Evolutionary conservation across 2,329 filamentous ascomycete species (phyloP).

Genomic region (Trichoderma sp.): DNA sequence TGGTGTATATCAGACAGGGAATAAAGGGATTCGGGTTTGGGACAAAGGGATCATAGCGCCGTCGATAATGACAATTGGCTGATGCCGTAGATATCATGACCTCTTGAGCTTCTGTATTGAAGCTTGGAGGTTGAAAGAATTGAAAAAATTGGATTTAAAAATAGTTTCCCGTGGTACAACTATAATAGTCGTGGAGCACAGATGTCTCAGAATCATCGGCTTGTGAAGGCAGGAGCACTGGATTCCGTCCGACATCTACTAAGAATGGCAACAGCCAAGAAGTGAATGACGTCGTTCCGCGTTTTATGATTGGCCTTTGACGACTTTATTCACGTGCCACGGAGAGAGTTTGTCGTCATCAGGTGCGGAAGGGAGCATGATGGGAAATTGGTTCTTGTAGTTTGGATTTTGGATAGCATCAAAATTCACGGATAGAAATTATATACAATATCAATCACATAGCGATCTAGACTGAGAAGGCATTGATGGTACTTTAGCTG

Average conservation of each 20-base stretch:
- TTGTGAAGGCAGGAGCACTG: not conserved
- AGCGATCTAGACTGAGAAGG: not conserved
- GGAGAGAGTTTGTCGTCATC: not conserved
- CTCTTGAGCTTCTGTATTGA: not conserved
- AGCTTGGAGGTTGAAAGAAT: not conserved
- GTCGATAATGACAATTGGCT: not conserved
- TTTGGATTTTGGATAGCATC: not conserved
- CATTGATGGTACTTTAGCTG: not conserved
- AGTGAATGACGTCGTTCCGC: not conserved
- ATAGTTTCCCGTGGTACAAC: not conserved
- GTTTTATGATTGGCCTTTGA: not conserved
- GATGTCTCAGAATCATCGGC: not conserved
- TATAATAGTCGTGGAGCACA: not conserved
- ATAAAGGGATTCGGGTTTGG: not conserved
- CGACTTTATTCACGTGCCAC: not conserved
- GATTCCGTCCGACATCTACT: not conserved
- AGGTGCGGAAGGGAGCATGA: not conserved
- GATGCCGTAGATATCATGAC: not conserved
- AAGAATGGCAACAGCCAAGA: not conserved
- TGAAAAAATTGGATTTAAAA: not conserved
- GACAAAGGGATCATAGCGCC: not conserved
- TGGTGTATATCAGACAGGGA: not conserved
- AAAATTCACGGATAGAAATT: not conserved
- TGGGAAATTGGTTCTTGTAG: not conserved
- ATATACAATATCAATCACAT: not conserved